These are phyloP conservation scores for Penicillium digitatum DNA, from an alignment of 2,329 filamentous ascomycete species.

Conservation along the genomic window DNA sequence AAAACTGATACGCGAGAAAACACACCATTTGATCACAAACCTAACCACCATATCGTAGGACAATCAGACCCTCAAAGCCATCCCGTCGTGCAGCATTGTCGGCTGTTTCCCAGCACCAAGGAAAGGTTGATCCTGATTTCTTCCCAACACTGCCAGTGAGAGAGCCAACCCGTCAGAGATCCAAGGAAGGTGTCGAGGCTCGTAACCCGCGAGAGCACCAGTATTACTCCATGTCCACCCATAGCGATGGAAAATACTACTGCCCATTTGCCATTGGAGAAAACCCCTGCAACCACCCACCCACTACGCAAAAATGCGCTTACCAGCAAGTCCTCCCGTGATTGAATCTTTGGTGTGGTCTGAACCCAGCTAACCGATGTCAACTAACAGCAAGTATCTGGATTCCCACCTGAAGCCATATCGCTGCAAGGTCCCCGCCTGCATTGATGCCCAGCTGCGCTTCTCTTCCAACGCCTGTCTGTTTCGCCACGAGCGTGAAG, in stretches of 20 bases:
- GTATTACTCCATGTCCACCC: conserved; percentile 42
- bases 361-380: conserved; percentile 22
- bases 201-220: conserved; percentile 43
- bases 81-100: conserved; percentile 37
- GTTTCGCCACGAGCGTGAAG: conserved; percentile 90
- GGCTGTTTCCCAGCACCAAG: conserved; percentile 26
- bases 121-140: conserved; percentile 37
- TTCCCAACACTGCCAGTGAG: conserved; percentile 35
- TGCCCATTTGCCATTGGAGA: conserved; percentile 74
- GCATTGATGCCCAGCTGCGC: conserved; percentile 79
- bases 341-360: not conserved
- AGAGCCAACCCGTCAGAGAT: conserved; percentile 33
- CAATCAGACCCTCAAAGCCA: conserved; percentile 39
- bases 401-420: conserved; percentile 97
- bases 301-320: conserved; percentile 97
- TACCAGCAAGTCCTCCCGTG: conserved; percentile 71
- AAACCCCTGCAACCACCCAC: conserved; percentile 77
- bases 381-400: conserved; percentile 74
- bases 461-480: conserved; percentile 96
- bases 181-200: conserved; percentile 39
- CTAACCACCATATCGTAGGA: conserved; percentile 29
- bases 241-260: conserved; percentile 77
- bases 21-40: conserved; percentile 1
- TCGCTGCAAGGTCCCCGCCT: conserved; percentile 80
- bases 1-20: not conserved